Conservation (phyloP, 768 basidiomycete species). For the Auriscalpium microsporum region DNA sequence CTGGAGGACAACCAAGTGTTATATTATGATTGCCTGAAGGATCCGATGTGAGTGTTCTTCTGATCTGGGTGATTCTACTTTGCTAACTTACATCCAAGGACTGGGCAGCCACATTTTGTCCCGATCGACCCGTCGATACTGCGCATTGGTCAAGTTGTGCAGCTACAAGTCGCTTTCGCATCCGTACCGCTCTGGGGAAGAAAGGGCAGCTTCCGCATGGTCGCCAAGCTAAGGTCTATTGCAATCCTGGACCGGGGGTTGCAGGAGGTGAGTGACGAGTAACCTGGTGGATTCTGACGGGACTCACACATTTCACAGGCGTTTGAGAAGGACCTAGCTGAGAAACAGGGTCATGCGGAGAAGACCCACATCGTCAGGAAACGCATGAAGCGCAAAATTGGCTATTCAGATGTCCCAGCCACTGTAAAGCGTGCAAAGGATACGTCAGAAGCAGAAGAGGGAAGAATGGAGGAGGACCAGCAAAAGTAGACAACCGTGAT, state of each 20-base stretch:
- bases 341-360: too few relatives aligned
- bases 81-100: background rate
- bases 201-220: background rate
- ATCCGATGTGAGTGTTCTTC: background rate
- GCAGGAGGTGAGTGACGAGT: background rate
- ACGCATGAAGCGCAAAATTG: too few relatives aligned
- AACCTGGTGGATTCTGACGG: too few relatives aligned
- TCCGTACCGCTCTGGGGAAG: background rate
- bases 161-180: background rate
- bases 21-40: background rate
- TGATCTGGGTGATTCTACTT: too few relatives aligned
- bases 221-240: background rate
- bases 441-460: too few relatives aligned
- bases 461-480: too few relatives aligned
- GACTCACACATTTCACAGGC: too few relatives aligned
- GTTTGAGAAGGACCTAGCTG: too few relatives aligned
- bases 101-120: background rate
- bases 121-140: background rate
- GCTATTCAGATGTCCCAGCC: too few relatives aligned
- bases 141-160: background rate
- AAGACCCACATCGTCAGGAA: too few relatives aligned
- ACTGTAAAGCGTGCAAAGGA: too few relatives aligned
- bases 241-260: background rate
- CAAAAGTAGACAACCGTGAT: too few relatives aligned
- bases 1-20: background rate